phyloP scores from a whole-genome alignment of 306 rosid species.

The Quercus suber region DNA sequence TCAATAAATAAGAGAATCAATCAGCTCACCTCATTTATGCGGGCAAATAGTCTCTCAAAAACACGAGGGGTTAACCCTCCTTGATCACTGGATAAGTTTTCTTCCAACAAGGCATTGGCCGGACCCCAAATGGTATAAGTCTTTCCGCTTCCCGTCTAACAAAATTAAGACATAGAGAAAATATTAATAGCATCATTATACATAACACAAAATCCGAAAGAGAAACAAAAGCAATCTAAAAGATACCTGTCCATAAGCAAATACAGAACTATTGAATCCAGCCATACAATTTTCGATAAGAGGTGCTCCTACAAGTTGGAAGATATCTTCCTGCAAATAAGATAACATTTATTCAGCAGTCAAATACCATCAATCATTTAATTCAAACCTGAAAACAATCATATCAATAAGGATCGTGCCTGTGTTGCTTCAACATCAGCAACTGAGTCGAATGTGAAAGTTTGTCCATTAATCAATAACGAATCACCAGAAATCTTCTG shows the following conservation, averaged over 20 bases:
- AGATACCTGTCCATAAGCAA: slow-evolving; percentile 96
- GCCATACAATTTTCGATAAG: slow-evolving; percentile 93
- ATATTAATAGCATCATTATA: slow-evolving; percentile 9
- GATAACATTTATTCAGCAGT: slow-evolving; percentile 4
- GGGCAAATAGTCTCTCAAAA: slow-evolving; percentile 82
- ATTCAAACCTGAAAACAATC: slow-evolving; percentile 10
- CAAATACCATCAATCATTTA: background rate
- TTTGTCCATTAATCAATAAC: slow-evolving; percentile 71
- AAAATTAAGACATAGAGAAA: slow-evolving; percentile 11
- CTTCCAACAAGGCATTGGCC: slow-evolving; percentile 73
- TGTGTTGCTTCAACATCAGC: slow-evolving; percentile 81
- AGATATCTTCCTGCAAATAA: slow-evolving; percentile 75
- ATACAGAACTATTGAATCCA: slow-evolving; percentile 95
- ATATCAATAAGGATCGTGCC: slow-evolving; percentile 42
- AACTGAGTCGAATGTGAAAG: slow-evolving; percentile 91
- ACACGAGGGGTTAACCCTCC: slow-evolving; percentile 91
- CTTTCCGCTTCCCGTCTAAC: slow-evolving; percentile 97
- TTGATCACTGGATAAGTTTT: slow-evolving; percentile 56
- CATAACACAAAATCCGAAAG: background rate
- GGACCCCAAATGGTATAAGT: slow-evolving; percentile 99
- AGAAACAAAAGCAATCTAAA: background rate
- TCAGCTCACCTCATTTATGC: slow-evolving; percentile 68
- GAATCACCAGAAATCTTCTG: slow-evolving; percentile 73
- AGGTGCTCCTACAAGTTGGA: slow-evolving; percentile 88
- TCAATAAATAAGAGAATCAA: slow-evolving; percentile 17